Evolutionary conservation across 345 rosid species (phyloP).

Genomic region (Erysimum cheiranthoides): DNA sequence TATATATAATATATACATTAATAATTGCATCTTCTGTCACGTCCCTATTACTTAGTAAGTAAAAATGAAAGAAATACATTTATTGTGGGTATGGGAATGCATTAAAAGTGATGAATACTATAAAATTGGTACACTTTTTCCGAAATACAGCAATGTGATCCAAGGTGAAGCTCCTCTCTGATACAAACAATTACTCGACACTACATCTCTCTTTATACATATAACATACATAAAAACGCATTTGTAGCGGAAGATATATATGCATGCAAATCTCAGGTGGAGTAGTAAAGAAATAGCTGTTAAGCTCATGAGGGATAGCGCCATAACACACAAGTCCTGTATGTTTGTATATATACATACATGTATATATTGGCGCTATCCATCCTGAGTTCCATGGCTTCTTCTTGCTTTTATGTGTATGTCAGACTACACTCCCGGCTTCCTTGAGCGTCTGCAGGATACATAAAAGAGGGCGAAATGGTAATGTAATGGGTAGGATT

Average conservation of each 20-base stretch:
- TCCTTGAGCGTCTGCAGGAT: neutral
- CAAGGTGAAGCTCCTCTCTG: conserved; percentile 9
- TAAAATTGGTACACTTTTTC: conserved; percentile 8
- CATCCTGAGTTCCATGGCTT: conserved; percentile 45
- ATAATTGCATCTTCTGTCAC: too few species aligned
- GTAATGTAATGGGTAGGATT: neutral
- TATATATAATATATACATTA: too few species aligned
- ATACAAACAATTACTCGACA: neutral
- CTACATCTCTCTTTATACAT: conserved; percentile 4
- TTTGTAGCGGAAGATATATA: conserved; percentile 4
- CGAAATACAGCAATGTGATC: neutral
- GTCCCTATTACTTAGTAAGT: neutral
- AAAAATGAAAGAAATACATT: neutral
- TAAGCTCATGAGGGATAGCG: conserved; percentile 48
- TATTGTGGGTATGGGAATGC: conserved; percentile 28
- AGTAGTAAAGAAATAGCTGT: conserved; percentile 34
- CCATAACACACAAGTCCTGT: neutral
- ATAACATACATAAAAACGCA: neutral
- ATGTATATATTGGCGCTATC: conserved; percentile 38
- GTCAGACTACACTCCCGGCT: neutral
- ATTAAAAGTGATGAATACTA: conserved; percentile 20
- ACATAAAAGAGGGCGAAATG: too few species aligned
- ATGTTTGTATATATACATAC: neutral
- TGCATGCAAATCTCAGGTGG: conserved; percentile 30
- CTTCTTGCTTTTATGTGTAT: conserved; percentile 27